Percentiles rank a stretch among this genome's conserved stretches.
These are phyloP conservation scores for Tubosaeta brunneosetosa DNA, from an alignment of 768 basidiomycete species.

Conservation along the genomic window DNA sequence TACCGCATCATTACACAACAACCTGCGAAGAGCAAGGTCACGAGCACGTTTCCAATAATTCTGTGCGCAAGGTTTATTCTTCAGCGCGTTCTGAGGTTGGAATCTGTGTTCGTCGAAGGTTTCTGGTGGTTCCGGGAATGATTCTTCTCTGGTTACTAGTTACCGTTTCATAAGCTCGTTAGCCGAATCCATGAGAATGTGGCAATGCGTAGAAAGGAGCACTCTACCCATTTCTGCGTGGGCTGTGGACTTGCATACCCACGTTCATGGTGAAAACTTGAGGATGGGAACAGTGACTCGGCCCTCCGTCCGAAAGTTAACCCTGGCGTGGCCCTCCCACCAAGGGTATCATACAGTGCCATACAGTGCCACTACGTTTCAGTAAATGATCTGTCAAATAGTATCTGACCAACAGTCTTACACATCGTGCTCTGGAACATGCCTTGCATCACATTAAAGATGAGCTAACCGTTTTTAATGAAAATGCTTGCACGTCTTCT, in stretches of 20 bases:
- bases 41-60: neutral
- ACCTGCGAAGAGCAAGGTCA: neutral
- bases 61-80: too few relatives aligned
- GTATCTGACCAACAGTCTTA: neutral
- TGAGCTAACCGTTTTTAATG: neutral
- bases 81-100: too few relatives aligned
- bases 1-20: neutral
- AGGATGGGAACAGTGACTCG: neutral
- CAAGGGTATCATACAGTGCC: neutral
- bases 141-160: neutral
- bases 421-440: neutral
- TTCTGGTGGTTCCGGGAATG: neutral
- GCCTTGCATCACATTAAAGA: neutral
- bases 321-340: neutral
- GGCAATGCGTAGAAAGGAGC: neutral
- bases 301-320: neutral
- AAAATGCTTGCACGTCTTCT: neutral
- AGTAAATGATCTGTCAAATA: neutral
- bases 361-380: neutral
- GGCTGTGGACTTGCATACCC: neutral
- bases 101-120: neutral
- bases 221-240: neutral
- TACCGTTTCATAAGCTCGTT: neutral
- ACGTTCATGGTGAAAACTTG: neutral
- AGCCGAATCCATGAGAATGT: neutral